Conservation (phyloP, 2,329 filamentous ascomycete species). For the Fusarium devonianum region DNA sequence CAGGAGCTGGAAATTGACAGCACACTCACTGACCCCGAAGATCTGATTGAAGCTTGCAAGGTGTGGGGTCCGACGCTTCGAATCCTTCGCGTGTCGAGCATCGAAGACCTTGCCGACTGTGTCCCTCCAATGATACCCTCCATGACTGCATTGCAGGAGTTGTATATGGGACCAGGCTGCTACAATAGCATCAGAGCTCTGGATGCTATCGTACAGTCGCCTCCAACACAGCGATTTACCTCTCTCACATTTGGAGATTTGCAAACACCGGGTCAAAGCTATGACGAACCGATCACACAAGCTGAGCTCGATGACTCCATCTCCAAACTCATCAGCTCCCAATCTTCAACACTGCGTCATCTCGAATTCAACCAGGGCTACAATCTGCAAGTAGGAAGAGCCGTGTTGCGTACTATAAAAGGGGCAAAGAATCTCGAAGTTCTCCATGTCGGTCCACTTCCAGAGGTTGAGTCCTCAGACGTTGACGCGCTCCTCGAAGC, state of each 20-base stretch:
- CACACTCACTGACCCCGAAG: neutral
- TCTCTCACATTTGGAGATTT: neutral
- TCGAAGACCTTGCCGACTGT: neutral
- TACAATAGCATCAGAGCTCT: neutral
- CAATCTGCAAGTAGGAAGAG: neutral
- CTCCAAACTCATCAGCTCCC: neutral
- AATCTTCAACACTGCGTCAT: neutral
- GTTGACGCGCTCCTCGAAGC: slow-evolving; percentile 1
- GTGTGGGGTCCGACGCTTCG: slow-evolving; percentile 17
- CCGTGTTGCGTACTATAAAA: neutral
- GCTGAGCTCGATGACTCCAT: neutral
- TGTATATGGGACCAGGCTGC: neutral
- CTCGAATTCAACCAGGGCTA: neutral
- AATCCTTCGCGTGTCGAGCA: neutral
- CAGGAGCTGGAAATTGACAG: neutral
- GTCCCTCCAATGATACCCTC: neutral
- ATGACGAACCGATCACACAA: neutral
- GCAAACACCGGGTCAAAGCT: neutral
- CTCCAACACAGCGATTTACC: neutral
- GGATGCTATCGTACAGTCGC: neutral
- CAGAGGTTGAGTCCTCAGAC: neutral
- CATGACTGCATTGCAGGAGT: neutral
- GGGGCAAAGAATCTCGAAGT: slow-evolving; percentile 3
- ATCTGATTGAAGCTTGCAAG: slow-evolving; percentile 4
- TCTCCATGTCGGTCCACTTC: neutral